phyloP scores from a whole-genome alignment of 179 eudicot species.

The Amaranthus tricolor region DNA sequence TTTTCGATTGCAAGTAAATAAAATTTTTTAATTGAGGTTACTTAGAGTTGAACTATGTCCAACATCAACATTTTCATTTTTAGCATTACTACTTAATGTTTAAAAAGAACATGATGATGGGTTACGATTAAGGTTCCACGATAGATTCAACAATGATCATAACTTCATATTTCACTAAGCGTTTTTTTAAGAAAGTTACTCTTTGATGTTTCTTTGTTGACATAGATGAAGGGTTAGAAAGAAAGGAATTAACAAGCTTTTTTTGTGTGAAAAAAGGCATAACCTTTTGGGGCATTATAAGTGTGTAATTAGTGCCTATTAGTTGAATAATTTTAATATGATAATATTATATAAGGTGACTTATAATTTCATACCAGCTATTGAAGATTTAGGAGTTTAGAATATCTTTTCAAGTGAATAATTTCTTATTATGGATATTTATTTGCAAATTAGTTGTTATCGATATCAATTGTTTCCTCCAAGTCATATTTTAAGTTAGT shows the following conservation, averaged over 20 bases:
- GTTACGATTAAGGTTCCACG: constrained; percentile 29
- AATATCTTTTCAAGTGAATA: constrained; percentile 33
- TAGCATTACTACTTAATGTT: background rate
- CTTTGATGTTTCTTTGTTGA: constrained; percentile 42
- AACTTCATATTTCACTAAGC: constrained; percentile 50
- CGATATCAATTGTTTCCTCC: background rate
- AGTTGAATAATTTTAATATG: background rate
- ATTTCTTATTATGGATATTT: constrained; percentile 38
- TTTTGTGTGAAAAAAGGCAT: background rate
- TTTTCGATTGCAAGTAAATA: constrained; percentile 41
- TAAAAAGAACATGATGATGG: background rate
- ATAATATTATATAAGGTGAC: background rate
- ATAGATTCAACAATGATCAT: constrained; percentile 39
- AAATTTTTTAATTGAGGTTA: constrained; percentile 35
- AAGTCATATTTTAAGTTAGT: no score
- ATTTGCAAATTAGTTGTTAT: constrained; percentile 22
- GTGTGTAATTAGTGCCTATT: background rate
- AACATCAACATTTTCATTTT: constrained; percentile 13
- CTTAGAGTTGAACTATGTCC: constrained; percentile 17
- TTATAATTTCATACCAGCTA: constrained; percentile 20
- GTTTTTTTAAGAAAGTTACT: constrained; percentile 54
- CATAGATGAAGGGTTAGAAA: constrained; percentile 15
- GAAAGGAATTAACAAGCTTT: background rate
- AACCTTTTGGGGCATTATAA: constrained; percentile 22
- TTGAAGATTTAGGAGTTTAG: constrained; percentile 36